phyloP scores from a whole-genome alignment of 163 green algal genomes.

The Picocystis sp. region DNA sequence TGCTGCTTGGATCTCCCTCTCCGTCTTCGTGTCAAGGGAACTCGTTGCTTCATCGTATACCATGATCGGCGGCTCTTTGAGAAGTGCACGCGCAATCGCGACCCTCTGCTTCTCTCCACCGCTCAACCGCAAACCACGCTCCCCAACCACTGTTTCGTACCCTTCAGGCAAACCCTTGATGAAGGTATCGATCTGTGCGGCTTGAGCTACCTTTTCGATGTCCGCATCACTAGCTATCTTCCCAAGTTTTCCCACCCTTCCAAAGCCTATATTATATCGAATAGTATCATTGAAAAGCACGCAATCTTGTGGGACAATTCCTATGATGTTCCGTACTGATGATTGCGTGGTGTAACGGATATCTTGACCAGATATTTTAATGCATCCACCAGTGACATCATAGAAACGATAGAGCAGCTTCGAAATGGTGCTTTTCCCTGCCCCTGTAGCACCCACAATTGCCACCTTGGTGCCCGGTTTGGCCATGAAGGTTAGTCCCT shows the following conservation, averaged over 20 bases:
- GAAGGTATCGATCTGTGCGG: too few species aligned
- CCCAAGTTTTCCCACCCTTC: constrained; percentile 10
- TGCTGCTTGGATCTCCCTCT: constrained; percentile 2
- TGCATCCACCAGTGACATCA: constrained; percentile 13
- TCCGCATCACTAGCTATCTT: too few species aligned
- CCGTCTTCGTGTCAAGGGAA: constrained; percentile 2
- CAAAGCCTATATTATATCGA: constrained; percentile 28
- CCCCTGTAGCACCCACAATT: constrained; percentile 44
- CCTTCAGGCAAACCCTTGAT: constrained; percentile 41
- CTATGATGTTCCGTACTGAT: constrained; percentile 6
- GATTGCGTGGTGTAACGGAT: constrained; percentile 11
- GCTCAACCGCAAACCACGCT: constrained; percentile 36
- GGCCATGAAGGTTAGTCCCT: constrained; percentile 14
- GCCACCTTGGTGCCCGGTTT: constrained; percentile 28
- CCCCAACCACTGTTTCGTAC: constrained; percentile 44
- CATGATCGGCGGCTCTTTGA: constrained; percentile 20
- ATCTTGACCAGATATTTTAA: constrained; percentile 11
- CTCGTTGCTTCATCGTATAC: constrained; percentile 17
- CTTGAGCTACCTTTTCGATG: too few species aligned
- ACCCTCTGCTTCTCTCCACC: constrained; percentile 67
- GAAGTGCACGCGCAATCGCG: constrained; percentile 51
- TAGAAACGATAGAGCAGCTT: constrained; percentile 29
- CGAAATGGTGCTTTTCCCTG: constrained; percentile 47
- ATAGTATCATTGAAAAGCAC: constrained; percentile 40
- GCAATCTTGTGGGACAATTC: constrained; percentile 16